Conservation (phyloP, 441 rosid species). For the Gossypium lobatum region DNA sequence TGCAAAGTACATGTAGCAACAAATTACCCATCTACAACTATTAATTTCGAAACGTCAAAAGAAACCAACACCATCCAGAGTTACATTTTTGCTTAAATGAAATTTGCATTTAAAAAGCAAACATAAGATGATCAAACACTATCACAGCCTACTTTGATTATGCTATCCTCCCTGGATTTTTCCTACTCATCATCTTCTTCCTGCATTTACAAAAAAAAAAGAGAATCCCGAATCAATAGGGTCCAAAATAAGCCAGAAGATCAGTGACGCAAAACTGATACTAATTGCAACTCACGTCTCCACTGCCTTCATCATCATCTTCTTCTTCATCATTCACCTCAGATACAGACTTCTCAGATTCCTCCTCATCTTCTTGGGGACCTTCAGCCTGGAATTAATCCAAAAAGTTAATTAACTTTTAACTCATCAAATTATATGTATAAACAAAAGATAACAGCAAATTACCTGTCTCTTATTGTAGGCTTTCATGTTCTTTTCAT, state of each 20-base stretch:
- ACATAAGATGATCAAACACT: constrained; percentile 29
- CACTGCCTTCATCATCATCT: constrained; percentile 39
- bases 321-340: constrained; percentile 75
- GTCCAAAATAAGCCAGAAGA: accelerated
- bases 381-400: constrained; percentile 59
- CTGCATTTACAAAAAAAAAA: constrained; percentile 24
- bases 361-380: constrained; percentile 57
- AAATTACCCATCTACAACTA: constrained; percentile 42
- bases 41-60: constrained; percentile 18
- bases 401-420: background rate
- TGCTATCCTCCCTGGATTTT: constrained; percentile 15
- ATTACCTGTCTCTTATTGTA: constrained; percentile 67
- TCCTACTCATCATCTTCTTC: constrained; percentile 74
- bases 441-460: background rate
- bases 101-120: constrained; percentile 24
- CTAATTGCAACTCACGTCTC: constrained; percentile 34
- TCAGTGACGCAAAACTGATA: no score
- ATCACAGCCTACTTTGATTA: constrained; percentile 44
- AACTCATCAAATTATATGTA: background rate
- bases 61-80: constrained; percentile 16
- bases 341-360: constrained; percentile 78
- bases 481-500: constrained; percentile 85
- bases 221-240: background rate
- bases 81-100: constrained; percentile 14
- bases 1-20: constrained; percentile 25